Conservation (phyloP, 768 basidiomycete species). For the Galerina marginata region DNA sequence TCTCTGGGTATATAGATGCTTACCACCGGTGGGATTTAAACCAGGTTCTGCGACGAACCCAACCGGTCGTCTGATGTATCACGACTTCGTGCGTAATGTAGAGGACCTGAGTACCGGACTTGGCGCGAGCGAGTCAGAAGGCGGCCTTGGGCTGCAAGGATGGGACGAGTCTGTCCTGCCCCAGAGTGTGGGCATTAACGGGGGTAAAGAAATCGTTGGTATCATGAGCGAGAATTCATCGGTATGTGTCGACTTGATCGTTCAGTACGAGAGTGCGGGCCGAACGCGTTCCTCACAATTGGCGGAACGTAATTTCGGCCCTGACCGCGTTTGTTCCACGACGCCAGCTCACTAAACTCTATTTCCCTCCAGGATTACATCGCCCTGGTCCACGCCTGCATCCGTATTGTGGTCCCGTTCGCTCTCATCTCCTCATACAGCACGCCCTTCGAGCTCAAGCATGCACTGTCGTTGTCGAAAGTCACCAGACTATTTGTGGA, state of each 20-base stretch:
- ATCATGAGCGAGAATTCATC: conserved; percentile 73
- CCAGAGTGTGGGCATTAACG: conserved; percentile 17
- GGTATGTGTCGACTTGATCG: conserved; percentile 37
- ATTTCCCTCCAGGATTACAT: conserved; percentile 38
- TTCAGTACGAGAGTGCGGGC: neutral
- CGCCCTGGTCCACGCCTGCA: conserved; percentile 36
- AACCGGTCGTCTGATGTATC: conserved; percentile 41
- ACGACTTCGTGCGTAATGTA: conserved; percentile 56
- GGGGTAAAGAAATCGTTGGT: conserved; percentile 61
- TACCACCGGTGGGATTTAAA: neutral
- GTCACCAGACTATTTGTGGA: conserved; percentile 41
- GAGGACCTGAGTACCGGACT: conserved; percentile 63
- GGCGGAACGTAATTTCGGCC: neutral
- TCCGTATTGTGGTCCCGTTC: conserved; percentile 37
- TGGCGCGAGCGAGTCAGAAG: conserved; percentile 46
- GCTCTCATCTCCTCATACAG: conserved; percentile 43
- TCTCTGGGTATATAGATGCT: too few relatives aligned
- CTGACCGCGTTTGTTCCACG: neutral
- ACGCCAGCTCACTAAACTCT: conserved; percentile 1
- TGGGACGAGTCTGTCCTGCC: conserved; percentile 57
- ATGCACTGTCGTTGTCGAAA: conserved; percentile 38
- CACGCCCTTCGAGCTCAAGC: conserved; percentile 43
- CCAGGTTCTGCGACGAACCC: conserved; percentile 19
- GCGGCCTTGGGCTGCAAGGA: conserved; percentile 59
- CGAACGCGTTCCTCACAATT: neutral